Evolutionary conservation across 1,284 basidiomycete genomes (phyloP).

Genomic region (Irpex lacteus): DNA sequence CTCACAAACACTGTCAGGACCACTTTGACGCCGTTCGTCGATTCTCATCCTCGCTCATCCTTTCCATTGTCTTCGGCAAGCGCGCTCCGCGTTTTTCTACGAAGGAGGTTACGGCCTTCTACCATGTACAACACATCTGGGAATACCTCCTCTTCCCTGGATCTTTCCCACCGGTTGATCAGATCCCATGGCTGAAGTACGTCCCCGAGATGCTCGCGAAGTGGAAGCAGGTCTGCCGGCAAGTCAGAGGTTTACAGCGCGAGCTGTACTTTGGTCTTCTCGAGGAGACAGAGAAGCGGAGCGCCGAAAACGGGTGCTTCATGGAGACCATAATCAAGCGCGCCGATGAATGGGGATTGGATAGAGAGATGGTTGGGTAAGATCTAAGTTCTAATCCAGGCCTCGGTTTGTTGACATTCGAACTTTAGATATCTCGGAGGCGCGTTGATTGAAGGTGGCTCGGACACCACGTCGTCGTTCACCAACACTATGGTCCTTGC

Average conservation of each 20-base stretch:
- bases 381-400: background rate
- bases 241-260: conserved; percentile 23
- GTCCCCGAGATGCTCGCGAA: conserved; percentile 31
- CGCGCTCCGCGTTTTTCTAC: conserved; percentile 27
- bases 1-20: conserved; percentile 15
- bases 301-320: conserved; percentile 14
- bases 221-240: conserved; percentile 29
- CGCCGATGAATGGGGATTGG: conserved; percentile 6
- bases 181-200: conserved; percentile 32
- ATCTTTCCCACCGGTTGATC: conserved; percentile 31
- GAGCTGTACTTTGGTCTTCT: conserved; percentile 23
- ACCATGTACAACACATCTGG: conserved; percentile 25
- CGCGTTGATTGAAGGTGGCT: conserved; percentile 4
- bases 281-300: conserved; percentile 10
- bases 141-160: conserved; percentile 28
- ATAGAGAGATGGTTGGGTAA: conserved; percentile 12
- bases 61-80: conserved; percentile 29
- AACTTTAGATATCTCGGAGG: conserved; percentile 8
- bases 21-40: conserved; percentile 28
- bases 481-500: background rate
- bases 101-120: conserved; percentile 23
- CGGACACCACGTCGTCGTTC: background rate
- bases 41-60: conserved; percentile 25
- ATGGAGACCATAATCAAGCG: conserved; percentile 14
- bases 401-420: background rate